Conservation (phyloP, 2,329 filamentous ascomycete species). For the Dendryphion nanum region DNA sequence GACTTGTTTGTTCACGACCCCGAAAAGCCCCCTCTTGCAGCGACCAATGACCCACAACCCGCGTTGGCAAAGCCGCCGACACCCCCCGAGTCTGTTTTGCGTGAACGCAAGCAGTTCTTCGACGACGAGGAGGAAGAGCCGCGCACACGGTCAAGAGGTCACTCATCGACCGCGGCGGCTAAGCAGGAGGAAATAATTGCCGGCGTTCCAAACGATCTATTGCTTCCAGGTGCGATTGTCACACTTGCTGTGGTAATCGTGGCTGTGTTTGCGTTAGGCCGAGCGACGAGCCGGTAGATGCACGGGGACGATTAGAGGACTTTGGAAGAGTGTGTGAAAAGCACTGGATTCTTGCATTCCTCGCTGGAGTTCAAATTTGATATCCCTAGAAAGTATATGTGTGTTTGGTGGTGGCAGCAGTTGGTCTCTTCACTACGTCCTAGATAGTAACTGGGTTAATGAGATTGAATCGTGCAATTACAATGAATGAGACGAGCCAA, state of each 20-base stretch:
- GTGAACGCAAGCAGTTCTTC: conserved; percentile 48
- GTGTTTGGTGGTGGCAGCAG: conserved; percentile 9
- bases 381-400: conserved; percentile 18
- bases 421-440: too few species aligned
- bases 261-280: conserved; percentile 85
- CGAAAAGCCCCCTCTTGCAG: conserved; percentile 76
- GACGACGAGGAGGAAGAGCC: conserved; percentile 59
- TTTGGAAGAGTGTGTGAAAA: too few species aligned
- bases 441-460: too few species aligned
- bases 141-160: conserved; percentile 40
- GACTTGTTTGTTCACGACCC: conserved; percentile 96
- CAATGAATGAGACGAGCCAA: too few species aligned
- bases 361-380: conserved; percentile 11
- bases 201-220: conserved; percentile 89
- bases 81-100: conserved; percentile 52
- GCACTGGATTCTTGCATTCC: too few species aligned
- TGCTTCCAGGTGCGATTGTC: conserved; percentile 90
- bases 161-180: conserved; percentile 43
- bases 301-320: not conserved
- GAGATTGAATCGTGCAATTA: too few species aligned
- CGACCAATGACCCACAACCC: conserved; percentile 61
- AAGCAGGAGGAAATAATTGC: conserved; percentile 76
- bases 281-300: conserved; percentile 54
- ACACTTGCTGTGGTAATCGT: conserved; percentile 93
- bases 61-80: conserved; percentile 50